phyloP scores from a whole-genome alignment of 768 basidiomycete species.

The Lactifluus piperatus region DNA sequence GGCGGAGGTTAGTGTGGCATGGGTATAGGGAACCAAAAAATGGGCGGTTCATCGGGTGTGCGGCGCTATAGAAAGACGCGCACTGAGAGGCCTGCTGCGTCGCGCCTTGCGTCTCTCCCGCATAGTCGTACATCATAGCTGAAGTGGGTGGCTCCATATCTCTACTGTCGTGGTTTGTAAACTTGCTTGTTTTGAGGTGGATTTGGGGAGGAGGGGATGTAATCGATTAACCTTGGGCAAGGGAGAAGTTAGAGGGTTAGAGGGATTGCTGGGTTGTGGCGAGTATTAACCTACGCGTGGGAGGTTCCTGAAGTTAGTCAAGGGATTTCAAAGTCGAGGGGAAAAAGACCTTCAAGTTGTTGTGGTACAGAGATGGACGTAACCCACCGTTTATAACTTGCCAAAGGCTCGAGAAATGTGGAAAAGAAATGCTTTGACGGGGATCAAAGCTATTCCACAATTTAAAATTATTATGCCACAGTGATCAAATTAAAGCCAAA shows the following conservation, averaged over 20 bases:
- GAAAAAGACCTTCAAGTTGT: too few species aligned
- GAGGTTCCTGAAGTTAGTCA: too few species aligned
- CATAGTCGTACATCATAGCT: not conserved
- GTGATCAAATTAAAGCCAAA: too few species aligned
- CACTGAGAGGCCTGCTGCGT: conserved; percentile 17
- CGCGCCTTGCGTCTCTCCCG: conserved; percentile 14
- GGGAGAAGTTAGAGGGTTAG: not conserved
- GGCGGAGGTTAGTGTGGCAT: conserved; percentile 1
- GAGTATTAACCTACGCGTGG: not conserved
- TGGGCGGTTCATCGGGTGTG: conserved; percentile 8
- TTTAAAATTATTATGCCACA: too few species aligned
- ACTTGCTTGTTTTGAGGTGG: not conserved
- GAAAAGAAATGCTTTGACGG: too few species aligned
- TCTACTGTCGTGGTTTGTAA: too few species aligned
- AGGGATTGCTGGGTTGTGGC: conserved; percentile 3
- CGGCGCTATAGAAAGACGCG: not conserved
- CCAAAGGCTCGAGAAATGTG: too few species aligned
- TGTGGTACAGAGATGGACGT: not conserved
- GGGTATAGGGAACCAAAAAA: conserved; percentile 16
- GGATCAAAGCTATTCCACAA: too few species aligned
- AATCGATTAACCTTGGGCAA: too few species aligned
- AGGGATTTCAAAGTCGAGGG: too few species aligned
- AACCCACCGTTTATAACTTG: not conserved
- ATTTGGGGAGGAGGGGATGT: not conserved
- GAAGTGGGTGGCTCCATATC: not conserved